Base-by-base conservation (phyloP, 2,329 filamentous ascomycete genomes). In the Simplicillium sp. region DNA sequence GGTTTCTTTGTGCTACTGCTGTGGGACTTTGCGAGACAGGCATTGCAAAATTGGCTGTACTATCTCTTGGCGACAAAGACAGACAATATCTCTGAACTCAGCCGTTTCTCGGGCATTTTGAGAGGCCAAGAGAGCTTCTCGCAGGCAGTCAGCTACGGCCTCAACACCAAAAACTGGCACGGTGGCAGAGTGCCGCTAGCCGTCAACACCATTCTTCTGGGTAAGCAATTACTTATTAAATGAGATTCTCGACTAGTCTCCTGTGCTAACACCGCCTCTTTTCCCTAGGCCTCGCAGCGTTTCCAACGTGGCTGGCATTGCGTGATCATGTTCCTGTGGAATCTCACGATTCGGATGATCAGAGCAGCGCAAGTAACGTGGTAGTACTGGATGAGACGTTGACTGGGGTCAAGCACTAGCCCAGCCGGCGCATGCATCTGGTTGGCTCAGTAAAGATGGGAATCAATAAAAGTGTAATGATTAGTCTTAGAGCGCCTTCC, bases 1-100 rank as follows among this genome's bases (percentile, higher is more conserved):
- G 68, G 66, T 1, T 64, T 70, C 43, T 72, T 71, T 38, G 68
- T 71, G 3, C 45, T 71, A 1, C 52, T 70, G 0, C 56, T 71
- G 0, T 71, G 68, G 70, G 59, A 63, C 7, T 74, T 75, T 46
- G 58, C 70, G 2, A 59, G 69, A 3, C 71, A 77, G 48, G 59
- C 67, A 1, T 50, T 74, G 15, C 71, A 76, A 50, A 76, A 74
- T 40, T 75, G 69, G 68, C 57, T 76, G 1, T 76, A 76, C 46
- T 76, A 75, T 47, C 56, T 77, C 14, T 55, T 77, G 2, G 68
- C 71, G 0, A 73, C 66, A 5, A 75, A 67, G 57, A 75, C 71
- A 0, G 67, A 75, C 39, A 73, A 75, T 38, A 73, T 75, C 43
- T 71, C 70, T 1, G 71, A 77, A 46, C 53, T 73, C 12, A 61